Base-by-base conservation (phyloP, 1,139 yeast species). In the Yamadazyma spencermartinsiae region DNA sequence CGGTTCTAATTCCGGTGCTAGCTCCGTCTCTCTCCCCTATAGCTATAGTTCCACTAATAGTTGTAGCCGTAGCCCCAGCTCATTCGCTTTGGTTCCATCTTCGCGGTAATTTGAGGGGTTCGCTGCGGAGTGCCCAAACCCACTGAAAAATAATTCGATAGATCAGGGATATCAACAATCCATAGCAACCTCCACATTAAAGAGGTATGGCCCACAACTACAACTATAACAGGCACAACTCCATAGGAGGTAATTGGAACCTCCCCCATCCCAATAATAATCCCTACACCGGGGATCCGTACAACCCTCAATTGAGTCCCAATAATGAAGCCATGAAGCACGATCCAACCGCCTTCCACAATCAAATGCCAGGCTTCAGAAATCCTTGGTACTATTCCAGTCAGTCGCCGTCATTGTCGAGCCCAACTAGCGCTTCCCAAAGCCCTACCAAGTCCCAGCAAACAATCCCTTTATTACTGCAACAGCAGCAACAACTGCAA, bases 381-480 rank as follows among this genome's bases (percentile, higher is more conserved):
- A 71, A 72, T 43, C 77, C 76, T 3, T 72, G 76, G 76, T 70
- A 58, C 49, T 61, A 66, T 25, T 54, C 65, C 16, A 49, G 39
- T n/a, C 53, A 45, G 21, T 42, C 52, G 6, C 49, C 49, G 25
- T 48, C 61, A 6, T 60, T 61, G 27, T 55, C 66, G 2, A 40
- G 45, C 28, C 51, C 51, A 13, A 37, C 45, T 8, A 38, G 34
- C 21, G 16, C 41, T 2, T 32, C 40, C n/a, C 44, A 44, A n/a
- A 44, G 49, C 31, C 71, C 70, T 12, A 61, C 71, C 4, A 62
- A 63, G 36, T 46, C 54, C 16, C 52, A 49, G 23, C 51, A 40
- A 35, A 26, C 41, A 16, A 28, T 32, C 16, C 63, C 68, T 9
- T 42, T 60, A 34, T 49, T 61, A 40, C 55, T 48, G 35, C 57